These are phyloP conservation scores for Pseudocohnilembus persalinus DNA, from an alignment of 169 alveolate species.

Conservation along the genomic window DNA sequence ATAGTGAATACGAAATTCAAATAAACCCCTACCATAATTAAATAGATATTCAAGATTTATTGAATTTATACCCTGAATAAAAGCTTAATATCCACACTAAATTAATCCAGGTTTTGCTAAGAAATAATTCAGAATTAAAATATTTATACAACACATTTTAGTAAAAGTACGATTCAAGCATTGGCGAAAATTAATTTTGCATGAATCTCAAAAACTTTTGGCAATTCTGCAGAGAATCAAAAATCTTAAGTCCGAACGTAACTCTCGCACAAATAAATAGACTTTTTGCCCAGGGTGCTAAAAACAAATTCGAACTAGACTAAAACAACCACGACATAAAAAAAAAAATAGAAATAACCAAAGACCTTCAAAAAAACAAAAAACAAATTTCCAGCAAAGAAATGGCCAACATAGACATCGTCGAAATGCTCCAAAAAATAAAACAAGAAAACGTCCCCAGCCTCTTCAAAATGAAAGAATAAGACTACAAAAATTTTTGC, in stretches of 20 bases:
- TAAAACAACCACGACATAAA: background rate
- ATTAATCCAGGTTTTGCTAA: constrained; percentile 59
- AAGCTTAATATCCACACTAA: constrained; percentile 51
- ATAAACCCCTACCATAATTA: constrained; percentile 64
- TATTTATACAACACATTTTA: constrained; percentile 65
- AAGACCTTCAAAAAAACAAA: no score
- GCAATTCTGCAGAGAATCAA: background rate
- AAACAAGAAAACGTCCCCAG: background rate
- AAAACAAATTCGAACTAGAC: background rate
- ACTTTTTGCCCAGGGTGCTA: background rate
- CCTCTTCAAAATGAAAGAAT: background rate
- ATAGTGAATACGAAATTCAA: constrained; percentile 60
- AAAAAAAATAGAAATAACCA: background rate
- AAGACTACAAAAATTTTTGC: background rate
- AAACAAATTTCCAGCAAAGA: background rate
- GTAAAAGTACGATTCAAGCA: constrained; percentile 48
- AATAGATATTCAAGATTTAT: constrained; percentile 69
- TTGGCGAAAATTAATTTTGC: background rate
- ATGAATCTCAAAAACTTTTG: background rate
- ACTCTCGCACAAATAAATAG: background rate
- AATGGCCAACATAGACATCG: background rate
- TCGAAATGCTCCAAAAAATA: background rate
- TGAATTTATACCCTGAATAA: constrained; percentile 42
- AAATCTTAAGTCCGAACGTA: background rate
- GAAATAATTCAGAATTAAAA: constrained; percentile 65